Evolutionary conservation across 2,329 filamentous ascomycete species (phyloP).

Genomic region (Taxawa tesnikishii): DNA sequence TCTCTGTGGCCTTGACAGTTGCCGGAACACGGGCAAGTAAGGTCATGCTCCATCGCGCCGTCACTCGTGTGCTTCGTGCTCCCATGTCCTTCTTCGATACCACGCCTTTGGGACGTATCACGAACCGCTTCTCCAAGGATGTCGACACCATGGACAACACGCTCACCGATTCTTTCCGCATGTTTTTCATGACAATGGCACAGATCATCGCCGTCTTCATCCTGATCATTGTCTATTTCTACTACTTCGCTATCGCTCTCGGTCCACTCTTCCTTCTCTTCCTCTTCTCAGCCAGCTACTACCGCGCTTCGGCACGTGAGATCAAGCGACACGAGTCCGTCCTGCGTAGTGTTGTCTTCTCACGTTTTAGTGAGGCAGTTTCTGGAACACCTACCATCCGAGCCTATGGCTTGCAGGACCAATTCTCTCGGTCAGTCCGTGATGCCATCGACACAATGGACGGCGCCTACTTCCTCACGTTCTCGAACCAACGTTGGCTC

Average conservation of each 20-base stretch:
- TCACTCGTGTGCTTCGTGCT: constrained; percentile 58
- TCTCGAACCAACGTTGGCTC: constrained; percentile 90
- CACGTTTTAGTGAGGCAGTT: constrained; percentile 82
- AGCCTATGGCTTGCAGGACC: constrained; percentile 70
- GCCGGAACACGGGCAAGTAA: constrained; percentile 74
- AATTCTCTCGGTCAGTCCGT: constrained; percentile 60
- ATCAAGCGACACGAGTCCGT: constrained; percentile 91
- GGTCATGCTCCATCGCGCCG: constrained; percentile 67
- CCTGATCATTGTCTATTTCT: constrained; percentile 88
- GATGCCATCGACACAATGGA: constrained; percentile 82
- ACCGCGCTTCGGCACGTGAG: constrained; percentile 80
- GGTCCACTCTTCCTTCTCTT: constrained; percentile 64
- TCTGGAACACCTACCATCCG: constrained; percentile 74
- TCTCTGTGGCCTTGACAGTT: constrained; percentile 65
- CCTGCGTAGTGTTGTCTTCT: constrained; percentile 76
- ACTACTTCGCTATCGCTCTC: constrained; percentile 68
- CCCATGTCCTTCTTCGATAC: constrained; percentile 93
- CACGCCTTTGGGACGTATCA: constrained; percentile 86
- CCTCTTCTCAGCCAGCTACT: constrained; percentile 73
- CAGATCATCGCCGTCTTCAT: constrained; percentile 76
- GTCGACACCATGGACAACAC: constrained; percentile 96
- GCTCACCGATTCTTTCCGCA: constrained; percentile 76
- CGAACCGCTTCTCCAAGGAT: constrained; percentile 90
- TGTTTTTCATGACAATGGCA: constrained; percentile 77
- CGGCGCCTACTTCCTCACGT: constrained; percentile 86